phyloP scores from a whole-genome alignment of 768 basidiomycete genomes.

The Chalciporus sphaerocephalus region DNA sequence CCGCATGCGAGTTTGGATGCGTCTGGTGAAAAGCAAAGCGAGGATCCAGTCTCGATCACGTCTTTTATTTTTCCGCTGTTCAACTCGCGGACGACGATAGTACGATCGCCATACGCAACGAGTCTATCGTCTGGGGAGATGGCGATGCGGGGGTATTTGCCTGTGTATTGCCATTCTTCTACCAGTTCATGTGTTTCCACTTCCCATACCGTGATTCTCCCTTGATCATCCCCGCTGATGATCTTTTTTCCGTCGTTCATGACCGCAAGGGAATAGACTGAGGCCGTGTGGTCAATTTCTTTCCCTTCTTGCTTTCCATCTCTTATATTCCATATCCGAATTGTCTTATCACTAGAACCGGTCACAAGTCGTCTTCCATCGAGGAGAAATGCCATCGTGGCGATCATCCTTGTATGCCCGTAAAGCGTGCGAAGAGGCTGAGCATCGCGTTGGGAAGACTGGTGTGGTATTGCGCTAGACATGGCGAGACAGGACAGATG shows the following conservation, averaged over 20 bases:
- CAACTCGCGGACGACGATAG: not conserved
- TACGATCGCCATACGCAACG: not conserved
- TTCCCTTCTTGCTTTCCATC: not conserved
- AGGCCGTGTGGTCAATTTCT: not conserved
- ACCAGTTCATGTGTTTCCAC: not conserved
- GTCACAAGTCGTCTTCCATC: slow-evolving; percentile 1
- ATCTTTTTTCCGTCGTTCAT: slow-evolving; percentile 3
- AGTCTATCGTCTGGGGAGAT: slow-evolving; percentile 1
- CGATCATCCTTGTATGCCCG: not conserved
- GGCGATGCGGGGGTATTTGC: rapidly evolving
- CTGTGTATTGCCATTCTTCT: not conserved
- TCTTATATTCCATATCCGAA: not conserved
- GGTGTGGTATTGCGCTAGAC: too few species aligned
- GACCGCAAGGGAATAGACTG: not conserved
- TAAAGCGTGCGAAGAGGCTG: not conserved
- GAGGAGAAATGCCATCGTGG: not conserved
- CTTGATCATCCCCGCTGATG: not conserved
- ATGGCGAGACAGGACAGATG: too few species aligned
- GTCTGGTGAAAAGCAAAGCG: not conserved
- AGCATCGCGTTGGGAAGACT: too few species aligned
- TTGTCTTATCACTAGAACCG: not conserved
- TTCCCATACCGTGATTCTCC: slow-evolving; percentile 2
- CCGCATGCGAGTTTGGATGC: slow-evolving; percentile 3
- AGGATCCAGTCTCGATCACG: not conserved
- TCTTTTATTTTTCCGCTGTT: not conserved